Conservation (phyloP, 2,329 filamentous ascomycete genomes). For the Ascochyta koolunga region DNA sequence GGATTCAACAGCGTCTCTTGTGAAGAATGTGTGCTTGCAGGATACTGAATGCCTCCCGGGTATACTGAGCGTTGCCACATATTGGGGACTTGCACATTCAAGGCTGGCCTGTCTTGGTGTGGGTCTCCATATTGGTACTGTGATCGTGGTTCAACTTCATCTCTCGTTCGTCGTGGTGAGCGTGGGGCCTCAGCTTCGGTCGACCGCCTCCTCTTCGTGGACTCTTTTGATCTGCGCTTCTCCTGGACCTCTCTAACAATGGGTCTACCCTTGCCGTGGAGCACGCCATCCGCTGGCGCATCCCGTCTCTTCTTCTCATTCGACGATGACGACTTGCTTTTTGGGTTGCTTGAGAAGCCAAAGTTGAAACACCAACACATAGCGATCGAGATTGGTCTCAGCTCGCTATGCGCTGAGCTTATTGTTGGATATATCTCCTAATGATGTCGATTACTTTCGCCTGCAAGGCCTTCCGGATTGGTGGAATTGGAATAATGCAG, state of each 20-base stretch:
- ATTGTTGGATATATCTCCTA: constrained; percentile 19
- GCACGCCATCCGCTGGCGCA: constrained; percentile 24
- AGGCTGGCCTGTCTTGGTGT: constrained; percentile 26
- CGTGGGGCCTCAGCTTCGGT: constrained; percentile 29
- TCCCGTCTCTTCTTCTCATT: constrained; percentile 41
- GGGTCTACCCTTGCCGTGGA: constrained; percentile 31
- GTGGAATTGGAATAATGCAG: constrained; percentile 26
- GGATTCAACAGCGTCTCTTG: constrained; percentile 46
- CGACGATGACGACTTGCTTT: constrained; percentile 36
- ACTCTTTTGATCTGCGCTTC: constrained; percentile 41
- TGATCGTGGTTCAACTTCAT: constrained; percentile 27
- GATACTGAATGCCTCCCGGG: constrained; percentile 18
- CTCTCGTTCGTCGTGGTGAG: constrained; percentile 32
- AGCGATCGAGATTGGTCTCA: constrained; percentile 33
- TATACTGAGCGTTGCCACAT: constrained; percentile 39
- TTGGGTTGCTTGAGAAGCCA: constrained; percentile 38
- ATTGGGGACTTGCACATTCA: constrained; percentile 36
- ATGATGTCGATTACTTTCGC: constrained; percentile 24
- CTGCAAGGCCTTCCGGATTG: constrained; percentile 36
- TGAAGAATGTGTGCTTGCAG: constrained; percentile 36
- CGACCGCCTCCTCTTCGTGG: constrained; percentile 33
- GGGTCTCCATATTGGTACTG: constrained; percentile 24
- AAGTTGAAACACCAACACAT: constrained; percentile 49
- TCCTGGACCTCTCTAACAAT: constrained; percentile 35
- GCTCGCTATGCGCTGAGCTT: constrained; percentile 35